phyloP scores from a whole-genome alignment of 345 rosid genomes.

The Populus davidiana region DNA sequence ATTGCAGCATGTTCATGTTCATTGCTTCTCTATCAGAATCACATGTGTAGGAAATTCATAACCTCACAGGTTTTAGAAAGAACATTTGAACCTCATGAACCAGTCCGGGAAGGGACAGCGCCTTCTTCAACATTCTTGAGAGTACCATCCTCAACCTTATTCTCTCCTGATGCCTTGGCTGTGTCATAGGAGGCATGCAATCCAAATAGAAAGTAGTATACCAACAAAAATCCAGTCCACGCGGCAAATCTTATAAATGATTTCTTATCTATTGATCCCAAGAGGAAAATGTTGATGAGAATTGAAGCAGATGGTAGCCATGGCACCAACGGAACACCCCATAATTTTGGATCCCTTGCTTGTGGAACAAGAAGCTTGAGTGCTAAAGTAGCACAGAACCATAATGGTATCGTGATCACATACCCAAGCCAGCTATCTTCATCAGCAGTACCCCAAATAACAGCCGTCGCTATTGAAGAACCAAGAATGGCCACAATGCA shows the following conservation, averaged over 20 bases:
- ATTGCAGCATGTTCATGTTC: not conserved
- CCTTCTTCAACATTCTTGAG: not conserved
- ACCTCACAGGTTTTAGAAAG: not conserved
- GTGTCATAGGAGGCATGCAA: constrained; percentile 14
- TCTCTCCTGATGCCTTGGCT: constrained; percentile 9
- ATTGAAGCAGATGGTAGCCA: constrained; percentile 10
- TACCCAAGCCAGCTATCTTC: constrained; percentile 6
- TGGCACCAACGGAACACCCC: constrained; percentile 16
- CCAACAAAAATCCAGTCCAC: not conserved
- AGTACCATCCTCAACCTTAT: not conserved
- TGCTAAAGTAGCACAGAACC: constrained; percentile 4
- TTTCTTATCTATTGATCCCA: constrained; percentile 2
- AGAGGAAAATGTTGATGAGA: constrained; percentile 9
- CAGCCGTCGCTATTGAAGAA: constrained; percentile 6
- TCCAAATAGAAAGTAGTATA: constrained; percentile 6
- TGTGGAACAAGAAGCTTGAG: constrained; percentile 6
- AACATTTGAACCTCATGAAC: not conserved
- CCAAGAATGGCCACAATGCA: constrained; percentile 4
- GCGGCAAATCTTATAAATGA: constrained; percentile 4
- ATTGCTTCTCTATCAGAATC: not conserved
- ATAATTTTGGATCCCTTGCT: constrained; percentile 10
- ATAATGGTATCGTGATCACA: not conserved
- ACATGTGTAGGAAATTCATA: not conserved
- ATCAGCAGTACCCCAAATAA: not conserved
- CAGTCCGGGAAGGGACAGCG: not conserved